These are phyloP conservation scores for Macrophomina phaseolina DNA, from an alignment of 2,329 filamentous ascomycete species.

Conservation along the genomic window DNA sequence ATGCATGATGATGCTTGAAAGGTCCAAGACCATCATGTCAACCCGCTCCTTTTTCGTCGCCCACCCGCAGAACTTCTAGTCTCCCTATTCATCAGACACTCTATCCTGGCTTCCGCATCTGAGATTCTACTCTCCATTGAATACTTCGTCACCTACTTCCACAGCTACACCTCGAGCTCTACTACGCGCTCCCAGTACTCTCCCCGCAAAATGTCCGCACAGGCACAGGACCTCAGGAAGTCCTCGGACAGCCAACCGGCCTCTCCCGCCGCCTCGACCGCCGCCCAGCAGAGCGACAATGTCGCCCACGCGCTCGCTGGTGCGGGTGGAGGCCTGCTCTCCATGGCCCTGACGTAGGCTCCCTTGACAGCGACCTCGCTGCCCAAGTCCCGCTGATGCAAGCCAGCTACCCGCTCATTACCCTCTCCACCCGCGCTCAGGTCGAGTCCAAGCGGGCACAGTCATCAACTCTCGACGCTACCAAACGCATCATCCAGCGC, in stretches of 20 bases:
- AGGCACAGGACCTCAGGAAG: slow-evolving; percentile 27
- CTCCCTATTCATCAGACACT: neutral
- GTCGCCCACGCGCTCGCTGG: slow-evolving; percentile 94
- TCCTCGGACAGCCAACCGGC: slow-evolving; percentile 10
- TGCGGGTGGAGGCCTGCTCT: slow-evolving; percentile 89
- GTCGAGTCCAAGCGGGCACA: slow-evolving; percentile 95
- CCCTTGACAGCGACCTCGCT: slow-evolving; percentile 6
- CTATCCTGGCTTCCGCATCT: slow-evolving; percentile 7
- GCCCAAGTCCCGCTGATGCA: slow-evolving; percentile 16
- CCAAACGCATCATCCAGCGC: slow-evolving; percentile 84
- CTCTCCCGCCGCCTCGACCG: slow-evolving; percentile 61
- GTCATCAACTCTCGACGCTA: slow-evolving; percentile 80
- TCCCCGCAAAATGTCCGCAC: slow-evolving; percentile 25
- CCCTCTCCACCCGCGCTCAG: slow-evolving; percentile 94
- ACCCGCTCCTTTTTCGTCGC: slow-evolving; percentile 24
- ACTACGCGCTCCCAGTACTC: neutral
- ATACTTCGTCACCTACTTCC: neutral
- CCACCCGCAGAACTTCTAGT: neutral
- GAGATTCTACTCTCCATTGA: slow-evolving; percentile 12
- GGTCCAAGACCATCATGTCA: slow-evolving; percentile 11
- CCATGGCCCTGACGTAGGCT: slow-evolving; percentile 88
- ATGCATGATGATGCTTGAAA: slow-evolving; percentile 22
- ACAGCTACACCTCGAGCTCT: slow-evolving; percentile 12
- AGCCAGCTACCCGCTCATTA: slow-evolving; percentile 88
- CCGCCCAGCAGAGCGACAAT: slow-evolving; percentile 89